Percentiles rank a stretch among this genome's conserved stretches.
Conservation (phyloP, 2,329 filamentous ascomycete species). For the Clonostachys solani region DNA sequence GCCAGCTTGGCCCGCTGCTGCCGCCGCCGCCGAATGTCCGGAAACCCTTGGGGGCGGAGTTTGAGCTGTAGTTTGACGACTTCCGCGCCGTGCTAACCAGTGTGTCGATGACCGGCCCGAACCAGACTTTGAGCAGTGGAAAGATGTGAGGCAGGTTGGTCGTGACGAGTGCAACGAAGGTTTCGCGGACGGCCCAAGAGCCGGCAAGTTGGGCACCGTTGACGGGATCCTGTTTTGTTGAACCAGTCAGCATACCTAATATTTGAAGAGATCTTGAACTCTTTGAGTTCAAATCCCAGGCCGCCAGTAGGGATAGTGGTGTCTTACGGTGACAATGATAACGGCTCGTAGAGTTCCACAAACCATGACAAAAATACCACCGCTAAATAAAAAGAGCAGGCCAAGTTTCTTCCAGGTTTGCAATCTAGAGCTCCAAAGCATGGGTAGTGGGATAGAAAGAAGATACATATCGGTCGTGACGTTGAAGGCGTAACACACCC, state of each 20-base stretch:
- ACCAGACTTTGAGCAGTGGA: slow-evolving; percentile 28
- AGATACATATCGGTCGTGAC: slow-evolving; percentile 54
- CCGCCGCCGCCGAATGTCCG: background rate
- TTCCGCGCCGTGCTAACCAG: too few relatives aligned
- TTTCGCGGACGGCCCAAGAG: slow-evolving; percentile 36
- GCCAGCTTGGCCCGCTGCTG: background rate
- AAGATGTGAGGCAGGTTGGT: slow-evolving; percentile 40
- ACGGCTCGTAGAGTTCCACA: slow-evolving; percentile 28
- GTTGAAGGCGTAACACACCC: slow-evolving; percentile 46
- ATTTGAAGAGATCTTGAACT: too few relatives aligned
- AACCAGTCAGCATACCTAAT: too few relatives aligned
- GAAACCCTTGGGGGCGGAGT: too few relatives aligned
- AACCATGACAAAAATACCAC: slow-evolving; percentile 31
- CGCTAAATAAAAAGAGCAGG: slow-evolving; percentile 26
- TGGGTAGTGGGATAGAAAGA: slow-evolving; percentile 52
- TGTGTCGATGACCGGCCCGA: background rate
- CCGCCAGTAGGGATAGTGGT: background rate
- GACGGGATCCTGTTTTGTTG: slow-evolving; percentile 23
- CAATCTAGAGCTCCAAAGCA: slow-evolving; percentile 34
- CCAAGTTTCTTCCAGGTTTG: slow-evolving; percentile 28
- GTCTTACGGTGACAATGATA: slow-evolving; percentile 27
- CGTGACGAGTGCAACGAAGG: slow-evolving; percentile 36
- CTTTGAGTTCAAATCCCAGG: too few relatives aligned
- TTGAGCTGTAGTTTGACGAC: background rate
- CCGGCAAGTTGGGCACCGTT: slow-evolving; percentile 33